Evolutionary conservation across 371 early-diverging fungal species (phyloP).

Genomic region (Umbelopsis sp.): DNA sequence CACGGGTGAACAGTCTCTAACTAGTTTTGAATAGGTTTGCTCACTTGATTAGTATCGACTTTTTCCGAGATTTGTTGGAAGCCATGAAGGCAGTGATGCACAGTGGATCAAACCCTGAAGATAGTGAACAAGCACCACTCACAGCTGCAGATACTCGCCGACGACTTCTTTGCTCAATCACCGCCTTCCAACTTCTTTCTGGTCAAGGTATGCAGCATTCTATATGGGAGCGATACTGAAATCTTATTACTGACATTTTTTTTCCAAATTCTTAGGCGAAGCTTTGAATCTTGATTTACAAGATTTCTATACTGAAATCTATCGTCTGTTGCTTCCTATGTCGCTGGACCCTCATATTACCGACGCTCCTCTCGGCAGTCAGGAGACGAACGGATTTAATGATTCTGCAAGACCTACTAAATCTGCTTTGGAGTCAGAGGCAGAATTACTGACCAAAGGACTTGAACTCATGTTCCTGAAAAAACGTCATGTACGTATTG

Average conservation of each 20-base stretch:
- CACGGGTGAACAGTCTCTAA: neutral
- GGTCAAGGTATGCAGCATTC: conserved; percentile 63
- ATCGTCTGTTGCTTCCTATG: conserved; percentile 62
- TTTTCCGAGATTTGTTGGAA: conserved; percentile 87
- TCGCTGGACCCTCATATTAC: conserved; percentile 10
- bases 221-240: neutral
- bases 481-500: conserved; percentile 63
- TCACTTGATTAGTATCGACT: conserved; percentile 93
- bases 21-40: conserved; percentile 65
- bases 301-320: conserved; percentile 83
- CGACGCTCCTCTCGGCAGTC: neutral
- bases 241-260: neutral
- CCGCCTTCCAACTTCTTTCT: conserved; percentile 83
- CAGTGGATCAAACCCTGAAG: conserved; percentile 25
- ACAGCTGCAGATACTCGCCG: conserved; percentile 57
- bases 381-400: neutral
- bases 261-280: conserved; percentile 54
- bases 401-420: conserved; percentile 24
- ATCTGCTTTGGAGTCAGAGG: conserved; percentile 60
- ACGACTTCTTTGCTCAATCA: conserved; percentile 84
- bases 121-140: conserved; percentile 38
- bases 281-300: conserved; percentile 86
- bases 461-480: conserved; percentile 84
- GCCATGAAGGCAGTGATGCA: conserved; percentile 82
- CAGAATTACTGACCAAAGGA: conserved; percentile 77